Percentiles rank a stretch among this genome's conserved stretches.
These are phyloP conservation scores for Sphenostylis stenocarpa DNA, from an alignment of 306 rosid species.

Conservation along the genomic window DNA sequence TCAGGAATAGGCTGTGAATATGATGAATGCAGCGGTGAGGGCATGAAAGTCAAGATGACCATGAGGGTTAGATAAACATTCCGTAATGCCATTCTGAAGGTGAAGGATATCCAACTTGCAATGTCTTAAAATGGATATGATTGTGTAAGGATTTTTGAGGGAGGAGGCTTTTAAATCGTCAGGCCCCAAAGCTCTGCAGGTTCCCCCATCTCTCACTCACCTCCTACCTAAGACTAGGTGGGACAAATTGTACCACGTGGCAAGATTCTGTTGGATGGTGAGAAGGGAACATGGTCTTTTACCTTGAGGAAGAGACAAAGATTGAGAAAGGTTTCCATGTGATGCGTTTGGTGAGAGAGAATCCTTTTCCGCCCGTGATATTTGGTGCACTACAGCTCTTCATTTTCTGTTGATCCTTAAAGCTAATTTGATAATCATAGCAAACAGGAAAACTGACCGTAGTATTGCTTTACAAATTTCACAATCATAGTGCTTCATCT, in stretches of 20 bases:
- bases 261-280: conserved; percentile 37
- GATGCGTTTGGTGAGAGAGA: conserved; percentile 48
- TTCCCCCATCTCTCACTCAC: not conserved
- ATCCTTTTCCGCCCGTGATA: conserved; percentile 48
- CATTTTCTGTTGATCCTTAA: conserved; percentile 41
- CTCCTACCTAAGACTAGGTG: conserved; percentile 36
- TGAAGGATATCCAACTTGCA: conserved; percentile 40
- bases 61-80: conserved; percentile 43
- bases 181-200: conserved; percentile 36
- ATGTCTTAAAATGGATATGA: conserved; percentile 29
- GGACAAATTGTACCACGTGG: conserved; percentile 48
- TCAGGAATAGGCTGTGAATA: conserved; percentile 39
- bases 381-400: conserved; percentile 47
- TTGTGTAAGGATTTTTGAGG: conserved; percentile 20
- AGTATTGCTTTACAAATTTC: conserved; percentile 4
- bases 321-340: conserved; percentile 42
- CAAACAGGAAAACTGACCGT: conserved; percentile 16
- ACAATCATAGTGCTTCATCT: conserved; percentile 6
- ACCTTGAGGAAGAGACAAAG: conserved; percentile 50
- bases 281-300: conserved; percentile 42
- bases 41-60: conserved; percentile 52
- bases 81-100: conserved; percentile 61
- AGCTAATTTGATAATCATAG: conserved; percentile 23
- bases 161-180: conserved; percentile 35
- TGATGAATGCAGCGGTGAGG: conserved; percentile 44